Percentiles rank a stretch among this genome's conserved stretches.
Conservation (phyloP, 164 flowering plant species). For the Sextonia rubra region DNA sequence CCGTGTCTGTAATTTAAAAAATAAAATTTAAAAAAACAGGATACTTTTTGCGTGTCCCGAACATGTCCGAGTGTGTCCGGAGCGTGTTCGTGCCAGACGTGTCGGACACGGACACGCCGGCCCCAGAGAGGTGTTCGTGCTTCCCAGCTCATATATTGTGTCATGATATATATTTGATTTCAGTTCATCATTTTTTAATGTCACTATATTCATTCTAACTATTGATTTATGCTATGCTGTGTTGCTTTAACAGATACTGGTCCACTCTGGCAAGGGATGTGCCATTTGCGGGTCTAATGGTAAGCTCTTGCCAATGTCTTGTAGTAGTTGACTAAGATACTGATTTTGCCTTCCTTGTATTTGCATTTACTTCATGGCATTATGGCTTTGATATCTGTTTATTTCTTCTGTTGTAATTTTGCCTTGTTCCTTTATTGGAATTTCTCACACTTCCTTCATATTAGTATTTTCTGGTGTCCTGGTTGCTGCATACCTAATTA, state of each 20-base stretch:
- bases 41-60: too few species aligned
- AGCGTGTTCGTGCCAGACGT: too few species aligned
- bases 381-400: not conserved
- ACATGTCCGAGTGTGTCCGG: too few species aligned
- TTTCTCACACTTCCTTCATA: too few species aligned
- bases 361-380: not conserved
- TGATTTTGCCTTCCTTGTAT: not conserved
- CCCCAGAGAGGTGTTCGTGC: too few species aligned
- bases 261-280: slow-evolving; percentile 96
- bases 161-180: too few species aligned
- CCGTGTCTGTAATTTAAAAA: too few species aligned
- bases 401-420: not conserved
- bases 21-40: too few species aligned
- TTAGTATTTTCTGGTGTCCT: not conserved
- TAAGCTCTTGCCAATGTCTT: slow-evolving; percentile 16
- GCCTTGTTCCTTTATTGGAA: too few species aligned
- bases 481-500: not conserved
- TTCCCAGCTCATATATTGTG: too few species aligned
- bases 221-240: slow-evolving; percentile 5
- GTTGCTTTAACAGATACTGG: slow-evolving; percentile 58
- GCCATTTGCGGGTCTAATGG: slow-evolving; percentile 97
- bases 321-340: not conserved
- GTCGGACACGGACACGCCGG: too few species aligned
- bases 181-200: not conserved
- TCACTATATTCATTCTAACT: not conserved